Evolutionary conservation across 2,329 filamentous ascomycete species (phyloP), one percentile per base, ranked within the genome.

Genomic region (Fusarium phyllophilum): DNA sequence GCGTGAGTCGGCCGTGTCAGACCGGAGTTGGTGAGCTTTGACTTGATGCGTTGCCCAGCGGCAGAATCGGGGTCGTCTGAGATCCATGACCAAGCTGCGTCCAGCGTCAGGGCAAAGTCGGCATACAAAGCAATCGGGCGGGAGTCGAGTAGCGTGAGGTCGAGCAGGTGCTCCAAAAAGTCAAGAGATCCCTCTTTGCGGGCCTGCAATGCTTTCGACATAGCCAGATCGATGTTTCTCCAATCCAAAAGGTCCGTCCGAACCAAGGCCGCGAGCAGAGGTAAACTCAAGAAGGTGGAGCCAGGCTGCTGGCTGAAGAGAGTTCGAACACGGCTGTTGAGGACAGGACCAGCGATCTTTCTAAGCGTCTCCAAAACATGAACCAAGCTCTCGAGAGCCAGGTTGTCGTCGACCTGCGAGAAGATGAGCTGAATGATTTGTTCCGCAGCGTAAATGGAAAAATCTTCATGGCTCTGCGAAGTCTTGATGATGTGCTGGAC

Each of bases 61-160:
- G 85, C 79, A 6, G 93, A 86, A 45, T 86, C 86, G 3, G 92
- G 88, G 22, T 97, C 92, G 72, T 95, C 93, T 12, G 86, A 85
- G 39, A 97, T 89, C 94, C 95, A 97, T 52, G 89, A 85, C 84
- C 93, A 95, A 45, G 96, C 91, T 52, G 91, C 92, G 74, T 96
- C 92, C 62, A 97, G 87, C 65, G 94, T 97, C 70, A 90, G 89
- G 12, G 94, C 91, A 78, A 98, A 97, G 82, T 98, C 95, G 4
- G 95, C 91, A 76, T 94, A 93, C 54, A 98, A 85, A 3, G 93
- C 93, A 44, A 92, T 89, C 1, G 94, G 94, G 49, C 91, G 90
- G 54, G 95, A 93, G 75, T 90, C 93, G 56, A 97, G 88, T 14
- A 98, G 85, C 1, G 95, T 89, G 48, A 94, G 89, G 74, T 96